Evolutionary conservation across 1,284 basidiomycete genomes (phyloP).

Genomic region (Malassezia sp.): DNA sequence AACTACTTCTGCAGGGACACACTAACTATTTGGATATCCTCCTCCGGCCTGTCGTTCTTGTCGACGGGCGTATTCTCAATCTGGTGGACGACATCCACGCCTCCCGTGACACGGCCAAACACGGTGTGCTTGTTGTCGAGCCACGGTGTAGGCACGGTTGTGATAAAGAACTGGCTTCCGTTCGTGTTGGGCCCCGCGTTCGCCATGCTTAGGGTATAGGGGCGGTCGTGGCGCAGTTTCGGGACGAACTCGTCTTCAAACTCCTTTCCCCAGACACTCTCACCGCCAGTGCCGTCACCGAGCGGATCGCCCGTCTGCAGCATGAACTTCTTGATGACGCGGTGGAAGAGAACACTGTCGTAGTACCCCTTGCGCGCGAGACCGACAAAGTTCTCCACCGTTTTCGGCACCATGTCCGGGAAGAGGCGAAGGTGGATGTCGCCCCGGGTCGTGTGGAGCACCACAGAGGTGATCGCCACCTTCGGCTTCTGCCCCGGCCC

Average conservation of each 20-base stretch:
- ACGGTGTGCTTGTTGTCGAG: constrained; percentile 57
- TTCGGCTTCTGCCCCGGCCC: constrained; percentile 51
- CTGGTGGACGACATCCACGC: constrained; percentile 56
- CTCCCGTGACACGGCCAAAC: constrained; percentile 52
- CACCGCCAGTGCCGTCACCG: constrained; percentile 91
- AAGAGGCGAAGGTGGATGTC: constrained; percentile 78
- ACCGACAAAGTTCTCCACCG: constrained; percentile 94
- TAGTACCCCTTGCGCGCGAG: constrained; percentile 85
- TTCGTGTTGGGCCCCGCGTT: constrained; percentile 90
- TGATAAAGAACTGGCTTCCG: constrained; percentile 96
- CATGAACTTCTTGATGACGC: constrained; percentile 98
- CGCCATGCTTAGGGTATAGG: constrained; percentile 98
- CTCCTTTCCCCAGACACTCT: constrained; percentile 78
- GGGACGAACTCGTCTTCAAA: constrained; percentile 88
- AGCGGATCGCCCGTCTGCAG: constrained; percentile 94
- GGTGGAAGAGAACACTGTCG: constrained; percentile 89
- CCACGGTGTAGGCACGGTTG: constrained; percentile 88
- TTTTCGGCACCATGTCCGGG: constrained; percentile 79
- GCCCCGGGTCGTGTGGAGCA: constrained; percentile 87
- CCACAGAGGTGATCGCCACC: constrained; percentile 50
- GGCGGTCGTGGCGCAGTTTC: constrained; percentile 77
- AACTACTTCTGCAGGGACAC: constrained; percentile 13
- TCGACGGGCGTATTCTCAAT: constrained; percentile 62
- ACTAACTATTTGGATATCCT: constrained; percentile 24
- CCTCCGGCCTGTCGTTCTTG: constrained; percentile 47